Base-by-base conservation (phyloP, 2,329 filamentous ascomycete genomes). In the Pseudogymnoascus pannorum region DNA sequence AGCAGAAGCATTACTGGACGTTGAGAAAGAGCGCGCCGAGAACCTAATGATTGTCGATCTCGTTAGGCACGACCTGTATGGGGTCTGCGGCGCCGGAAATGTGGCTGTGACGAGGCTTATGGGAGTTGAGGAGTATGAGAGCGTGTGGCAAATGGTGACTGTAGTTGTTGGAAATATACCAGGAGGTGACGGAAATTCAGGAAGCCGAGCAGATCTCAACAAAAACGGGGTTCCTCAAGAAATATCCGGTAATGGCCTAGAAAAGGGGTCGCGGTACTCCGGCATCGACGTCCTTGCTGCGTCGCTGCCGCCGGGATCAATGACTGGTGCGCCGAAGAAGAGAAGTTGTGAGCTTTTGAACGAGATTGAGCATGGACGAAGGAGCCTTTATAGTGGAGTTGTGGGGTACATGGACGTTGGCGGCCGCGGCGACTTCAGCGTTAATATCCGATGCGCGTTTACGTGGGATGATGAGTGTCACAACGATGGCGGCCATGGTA, bases 1-100 rank as follows among this genome's bases (percentile, higher is more conserved):
- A 68, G 92, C 93, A 0, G 85, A 87, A 64, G 76, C 77, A 26
- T 83, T 95, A 38, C 82, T 97, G 12, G 84, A 87, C 62, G 82
- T 90, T 0, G 87, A 89, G 20, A 97, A 97, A 73, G 94, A 97
- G 73, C 87, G 90, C 68, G 93, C 93, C 0, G 93, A 97, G 77
- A 97, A 97, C 70, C 81, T 97, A 22, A 97, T 97, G 94, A 97
- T 97, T 68, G 92, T 96, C 2, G 93, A 97, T 73, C 80, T 97
- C 1, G 94, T 97, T n/a, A 84, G 93, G 0, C 93, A 97, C 71
- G 93, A 97, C 73, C 78, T 97, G 11, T 89, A 95, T 73, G 85
- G 87, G n/a, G 86, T 96, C 7, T 91, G 88, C 64, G 90, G 89
- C 4, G 82, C 88, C 1, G 87, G 86, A 0, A 82, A 83, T 62